Percentiles rank a stretch among this genome's conserved stretches.
phyloP scores from a whole-genome alignment of 202 grass and related monocot species.

The Setaria viridis region DNA sequence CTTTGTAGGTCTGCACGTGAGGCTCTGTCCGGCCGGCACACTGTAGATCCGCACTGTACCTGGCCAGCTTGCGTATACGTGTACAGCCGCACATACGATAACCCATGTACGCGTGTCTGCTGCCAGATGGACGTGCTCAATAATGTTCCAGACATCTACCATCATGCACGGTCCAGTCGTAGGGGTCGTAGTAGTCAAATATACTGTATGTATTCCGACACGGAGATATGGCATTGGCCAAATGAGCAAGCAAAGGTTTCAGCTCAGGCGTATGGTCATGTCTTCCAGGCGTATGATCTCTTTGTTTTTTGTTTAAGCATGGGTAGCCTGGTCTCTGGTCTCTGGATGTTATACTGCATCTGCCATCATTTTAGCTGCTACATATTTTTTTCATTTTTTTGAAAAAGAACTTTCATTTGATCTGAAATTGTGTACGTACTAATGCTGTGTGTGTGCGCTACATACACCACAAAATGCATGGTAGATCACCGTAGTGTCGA shows the following conservation, averaged over 20 bases:
- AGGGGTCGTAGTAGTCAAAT: neutral
- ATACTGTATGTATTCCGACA: conserved; percentile 18
- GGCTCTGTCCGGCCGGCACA: neutral
- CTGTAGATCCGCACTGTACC: neutral
- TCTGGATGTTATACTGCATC: too few species aligned
- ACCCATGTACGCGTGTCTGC: conserved; percentile 5
- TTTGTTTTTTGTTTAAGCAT: neutral
- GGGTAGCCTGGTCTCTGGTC: neutral
- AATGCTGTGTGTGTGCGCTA: too few species aligned
- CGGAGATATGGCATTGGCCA: neutral
- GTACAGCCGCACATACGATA: neutral
- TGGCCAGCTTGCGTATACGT: neutral
- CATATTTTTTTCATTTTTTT: too few species aligned
- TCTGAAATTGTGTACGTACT: too few species aligned
- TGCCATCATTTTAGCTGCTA: too few species aligned
- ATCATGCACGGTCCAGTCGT: neutral
- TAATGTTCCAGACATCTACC: neutral
- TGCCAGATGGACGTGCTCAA: conserved; percentile 27
- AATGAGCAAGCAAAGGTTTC: conserved; percentile 31
- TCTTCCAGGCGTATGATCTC: too few species aligned
- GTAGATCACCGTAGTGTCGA: too few species aligned
- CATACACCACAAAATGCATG: too few species aligned
- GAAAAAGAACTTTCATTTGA: too few species aligned
- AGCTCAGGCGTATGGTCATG: neutral
- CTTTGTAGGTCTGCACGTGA: conserved; percentile 31